Percentiles rank a stretch among this genome's conserved stretches.
Conservation (phyloP, 768 basidiomycete genomes). For the Serendipita sp. region DNA sequence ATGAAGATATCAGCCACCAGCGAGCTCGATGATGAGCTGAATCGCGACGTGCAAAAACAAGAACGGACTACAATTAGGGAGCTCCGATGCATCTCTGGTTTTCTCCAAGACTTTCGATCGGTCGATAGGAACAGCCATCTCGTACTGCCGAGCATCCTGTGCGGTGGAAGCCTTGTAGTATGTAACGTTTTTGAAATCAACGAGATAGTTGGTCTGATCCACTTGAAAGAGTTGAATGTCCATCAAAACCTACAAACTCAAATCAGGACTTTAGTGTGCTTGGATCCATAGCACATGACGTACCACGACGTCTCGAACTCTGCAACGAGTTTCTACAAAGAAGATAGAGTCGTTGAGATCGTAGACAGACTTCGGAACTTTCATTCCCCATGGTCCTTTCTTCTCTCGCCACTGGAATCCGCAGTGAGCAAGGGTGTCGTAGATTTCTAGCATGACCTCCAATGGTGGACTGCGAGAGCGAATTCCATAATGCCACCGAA, state of each 20-base stretch:
- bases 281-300: constrained; percentile 16
- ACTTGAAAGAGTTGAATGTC: constrained; percentile 96
- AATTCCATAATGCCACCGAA: constrained; percentile 97
- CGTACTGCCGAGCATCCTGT: constrained; percentile 52
- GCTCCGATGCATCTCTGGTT: constrained; percentile 29
- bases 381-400: constrained; percentile 25
- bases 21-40: constrained; percentile 82
- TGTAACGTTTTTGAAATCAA: constrained; percentile 96
- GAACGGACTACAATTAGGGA: constrained; percentile 36
- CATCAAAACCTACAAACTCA: constrained; percentile 63
- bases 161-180: constrained; percentile 66
- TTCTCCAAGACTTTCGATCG: constrained; percentile 22
- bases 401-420: constrained; percentile 99
- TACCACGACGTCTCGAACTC: constrained; percentile 86
- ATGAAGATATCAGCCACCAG: constrained; percentile 35
- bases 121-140: constrained; percentile 27
- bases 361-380: constrained; percentile 18
- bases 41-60: constrained; percentile 96
- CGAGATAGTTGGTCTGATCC: constrained; percentile 88
- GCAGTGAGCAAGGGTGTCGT: constrained; percentile 72
- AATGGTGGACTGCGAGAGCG: constrained; percentile 86
- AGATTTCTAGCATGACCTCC: constrained; percentile 99
- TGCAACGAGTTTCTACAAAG: constrained; percentile 83
- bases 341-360: constrained; percentile 39
- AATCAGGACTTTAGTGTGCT: neutral